Evolutionary conservation across 140 eudicot species (phyloP).

Genomic region (Cichorium intybus): DNA sequence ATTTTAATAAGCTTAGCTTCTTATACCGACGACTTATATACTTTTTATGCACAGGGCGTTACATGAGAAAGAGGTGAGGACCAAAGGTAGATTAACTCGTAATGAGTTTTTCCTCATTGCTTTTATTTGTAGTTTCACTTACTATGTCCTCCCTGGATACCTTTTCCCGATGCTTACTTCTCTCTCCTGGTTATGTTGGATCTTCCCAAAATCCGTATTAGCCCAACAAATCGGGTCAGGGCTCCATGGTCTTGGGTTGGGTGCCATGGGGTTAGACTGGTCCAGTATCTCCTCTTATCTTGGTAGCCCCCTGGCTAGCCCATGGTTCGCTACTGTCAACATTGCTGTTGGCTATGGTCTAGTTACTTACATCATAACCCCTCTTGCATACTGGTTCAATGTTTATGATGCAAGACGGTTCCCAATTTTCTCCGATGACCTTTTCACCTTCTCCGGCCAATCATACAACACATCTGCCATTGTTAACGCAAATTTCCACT

Average conservation of each 20-base stretch:
- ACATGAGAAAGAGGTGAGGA: constrained; percentile 72
- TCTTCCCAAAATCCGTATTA: constrained; percentile 63
- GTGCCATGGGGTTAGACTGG: constrained; percentile 85
- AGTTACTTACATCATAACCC: constrained; percentile 68
- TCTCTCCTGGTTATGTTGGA: constrained; percentile 95
- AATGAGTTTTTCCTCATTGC: constrained; percentile 86
- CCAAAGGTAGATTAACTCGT: constrained; percentile 61
- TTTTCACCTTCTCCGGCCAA: constrained; percentile 62
- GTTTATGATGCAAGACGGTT: constrained; percentile 72
- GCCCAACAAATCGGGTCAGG: constrained; percentile 91
- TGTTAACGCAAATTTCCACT: constrained; percentile 63
- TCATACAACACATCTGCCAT: constrained; percentile 62
- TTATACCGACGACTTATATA: too few relatives aligned
- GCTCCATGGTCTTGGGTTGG: constrained; percentile 83
- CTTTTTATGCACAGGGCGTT: constrained; percentile 51
- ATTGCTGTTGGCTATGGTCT: constrained; percentile 65
- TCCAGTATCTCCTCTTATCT: constrained; percentile 87
- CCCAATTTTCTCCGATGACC: constrained; percentile 80
- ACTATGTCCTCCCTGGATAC: constrained; percentile 79
- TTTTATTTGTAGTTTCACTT: constrained; percentile 78
- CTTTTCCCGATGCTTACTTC: constrained; percentile 68
- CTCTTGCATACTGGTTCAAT: constrained; percentile 66
- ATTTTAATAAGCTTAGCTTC: too few relatives aligned
- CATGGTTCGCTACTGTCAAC: constrained; percentile 97
- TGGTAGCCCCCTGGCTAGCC: constrained; percentile 95